Evolutionary conservation across 371 early-diverging fungal species (phyloP).

Genomic region (Lichtheimia hyalospora): DNA sequence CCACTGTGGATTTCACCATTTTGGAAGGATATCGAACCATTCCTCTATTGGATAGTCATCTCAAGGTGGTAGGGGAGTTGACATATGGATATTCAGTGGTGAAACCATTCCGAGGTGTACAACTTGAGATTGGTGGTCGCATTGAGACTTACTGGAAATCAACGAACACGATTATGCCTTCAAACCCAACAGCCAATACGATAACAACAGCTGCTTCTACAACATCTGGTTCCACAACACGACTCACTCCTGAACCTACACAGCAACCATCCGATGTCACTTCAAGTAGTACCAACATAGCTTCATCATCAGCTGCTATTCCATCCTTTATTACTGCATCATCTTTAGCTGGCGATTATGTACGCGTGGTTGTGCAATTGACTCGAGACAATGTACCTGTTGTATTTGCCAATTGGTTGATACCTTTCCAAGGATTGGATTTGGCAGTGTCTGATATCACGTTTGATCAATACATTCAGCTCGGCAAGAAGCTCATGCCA

Average conservation of each 20-base stretch:
- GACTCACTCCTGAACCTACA: slow-evolving; percentile 14
- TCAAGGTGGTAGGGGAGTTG: slow-evolving; percentile 89
- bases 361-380: slow-evolving; percentile 88
- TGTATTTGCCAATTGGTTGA: slow-evolving; percentile 73
- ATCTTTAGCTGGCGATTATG: slow-evolving; percentile 73
- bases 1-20: slow-evolving; percentile 32
- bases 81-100: slow-evolving; percentile 81
- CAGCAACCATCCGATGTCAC: slow-evolving; percentile 2
- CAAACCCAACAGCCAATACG: slow-evolving; percentile 7
- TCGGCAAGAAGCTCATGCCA: slow-evolving; percentile 36
- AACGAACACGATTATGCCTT: slow-evolving; percentile 61
- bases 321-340: slow-evolving; percentile 84
- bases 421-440: slow-evolving; percentile 60
- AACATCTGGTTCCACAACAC: slow-evolving; percentile 17
- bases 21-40: slow-evolving; percentile 48
- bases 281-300: slow-evolving; percentile 1
- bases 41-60: slow-evolving; percentile 86
- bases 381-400: slow-evolving; percentile 90
- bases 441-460: slow-evolving; percentile 64
- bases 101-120: slow-evolving; percentile 84
- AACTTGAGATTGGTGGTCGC: slow-evolving; percentile 88
- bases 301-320: slow-evolving; percentile 14
- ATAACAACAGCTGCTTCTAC: neutral
- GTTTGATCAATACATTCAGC: slow-evolving; percentile 52
- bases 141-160: slow-evolving; percentile 98